These are phyloP conservation scores for Euryodendron excelsum DNA, from an alignment of 148 eudicot genomes.

Conservation along the genomic window DNA sequence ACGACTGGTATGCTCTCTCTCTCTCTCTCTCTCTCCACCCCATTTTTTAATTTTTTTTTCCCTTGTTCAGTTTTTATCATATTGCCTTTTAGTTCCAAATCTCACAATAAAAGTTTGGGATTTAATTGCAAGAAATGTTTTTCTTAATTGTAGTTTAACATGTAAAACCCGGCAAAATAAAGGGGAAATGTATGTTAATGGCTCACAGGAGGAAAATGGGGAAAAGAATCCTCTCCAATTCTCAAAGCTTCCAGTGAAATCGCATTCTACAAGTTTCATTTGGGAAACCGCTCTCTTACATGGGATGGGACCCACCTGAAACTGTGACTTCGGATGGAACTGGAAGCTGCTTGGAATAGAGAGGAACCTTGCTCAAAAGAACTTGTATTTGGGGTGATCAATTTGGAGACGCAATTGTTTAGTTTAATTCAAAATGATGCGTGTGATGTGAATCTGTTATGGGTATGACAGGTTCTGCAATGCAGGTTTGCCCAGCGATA, in stretches of 20 bases:
- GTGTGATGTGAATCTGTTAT: constrained; percentile 32
- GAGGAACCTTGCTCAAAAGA: neutral
- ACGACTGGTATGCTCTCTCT: constrained; percentile 59
- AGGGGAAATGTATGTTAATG: neutral
- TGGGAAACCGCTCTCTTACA: neutral
- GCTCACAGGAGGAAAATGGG: neutral
- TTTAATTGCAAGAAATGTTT: neutral
- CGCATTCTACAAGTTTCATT: neutral
- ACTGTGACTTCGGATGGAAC: neutral
- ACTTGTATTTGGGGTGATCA: neutral
- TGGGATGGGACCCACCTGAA: neutral
- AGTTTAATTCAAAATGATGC: neutral
- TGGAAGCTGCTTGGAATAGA: constrained; percentile 9
- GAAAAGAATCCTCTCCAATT: neutral
- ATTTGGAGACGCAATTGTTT: neutral
- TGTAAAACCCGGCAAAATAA: neutral
- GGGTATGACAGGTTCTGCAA: constrained; percentile 79
- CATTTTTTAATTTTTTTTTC: neutral
- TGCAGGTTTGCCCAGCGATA: constrained; percentile 82
- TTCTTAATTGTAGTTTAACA: neutral
- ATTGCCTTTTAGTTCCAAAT: neutral
- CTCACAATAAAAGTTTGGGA: neutral
- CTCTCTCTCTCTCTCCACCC: constrained; percentile 4
- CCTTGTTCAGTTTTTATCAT: constrained; percentile 11
- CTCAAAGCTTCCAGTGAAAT: constrained; percentile 3